Base-by-base conservation (phyloP, 306 rosid species). In the Quillaja saponaria region DNA sequence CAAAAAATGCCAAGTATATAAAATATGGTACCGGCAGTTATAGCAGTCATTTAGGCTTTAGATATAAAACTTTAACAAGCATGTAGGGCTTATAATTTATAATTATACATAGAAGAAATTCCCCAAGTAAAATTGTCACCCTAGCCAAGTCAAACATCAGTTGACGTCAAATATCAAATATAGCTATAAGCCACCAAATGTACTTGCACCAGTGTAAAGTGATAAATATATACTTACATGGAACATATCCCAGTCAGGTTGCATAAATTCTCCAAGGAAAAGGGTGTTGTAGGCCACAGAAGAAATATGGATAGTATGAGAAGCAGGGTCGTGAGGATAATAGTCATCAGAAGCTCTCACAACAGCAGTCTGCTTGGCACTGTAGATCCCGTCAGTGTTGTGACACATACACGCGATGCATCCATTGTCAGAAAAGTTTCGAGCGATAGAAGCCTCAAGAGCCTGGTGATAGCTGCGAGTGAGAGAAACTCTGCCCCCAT, bases 161-260 rank as follows among this genome's bases (percentile, higher is more conserved):
- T 45, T 56, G 14, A n/a, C n/a, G n/a, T n/a, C n/a, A 35, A 56
- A 25, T 25, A 67, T 13, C 42, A 55, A 39, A 47, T 13, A 28
- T 13, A 28, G 31, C 31, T 25, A 2, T 25, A 25, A n/a, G 31
- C 31, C 2, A 1, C 3, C 31, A 25, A 25, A 25, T 25, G 31
- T 4, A 25, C 31, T 25, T 25, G 31, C 31, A 25, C 31, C 31
- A 25, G 3, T 4, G 4, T 4, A 25, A 25, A 25, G 31, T 25
- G 2, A 25, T 25, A 25, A 25, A 2, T 25, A 12, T 63, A 19
- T 13, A 81, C 96, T 84, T 71, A 92, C 96, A 46, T 89, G 99
- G 82, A 94, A 94, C 99, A 94, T 94, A 64, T 94, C 99, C 97
- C 99, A 94, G 50, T 94, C 99, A 38, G 99, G 95, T 42, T 89